Conservation (phyloP, 768 basidiomycete species). For the Pholiota conissans region DNA sequence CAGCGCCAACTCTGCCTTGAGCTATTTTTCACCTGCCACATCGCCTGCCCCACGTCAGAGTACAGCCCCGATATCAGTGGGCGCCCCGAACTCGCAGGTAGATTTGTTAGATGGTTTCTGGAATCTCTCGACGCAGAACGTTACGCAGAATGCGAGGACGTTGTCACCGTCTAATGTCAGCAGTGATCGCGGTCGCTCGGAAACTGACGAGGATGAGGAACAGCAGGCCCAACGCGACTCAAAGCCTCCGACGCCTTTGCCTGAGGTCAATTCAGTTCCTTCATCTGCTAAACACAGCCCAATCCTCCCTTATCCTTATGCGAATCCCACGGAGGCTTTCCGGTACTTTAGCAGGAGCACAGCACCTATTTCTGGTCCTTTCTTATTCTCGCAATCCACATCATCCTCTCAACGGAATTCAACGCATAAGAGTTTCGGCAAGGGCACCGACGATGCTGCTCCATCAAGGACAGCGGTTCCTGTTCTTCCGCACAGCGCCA, state of each 20-base stretch:
- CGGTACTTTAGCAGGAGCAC: not conserved
- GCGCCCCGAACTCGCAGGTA: not conserved
- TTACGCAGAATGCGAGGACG: not conserved
- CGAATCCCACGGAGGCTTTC: not conserved
- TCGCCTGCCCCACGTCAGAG: not conserved
- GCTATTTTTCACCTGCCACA: constrained; percentile 11
- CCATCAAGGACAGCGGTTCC: not conserved
- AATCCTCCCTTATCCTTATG: not conserved
- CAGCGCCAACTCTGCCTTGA: constrained; percentile 14
- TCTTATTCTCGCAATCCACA: not conserved
- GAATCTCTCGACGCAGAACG: not conserved
- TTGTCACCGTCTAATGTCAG: not conserved
- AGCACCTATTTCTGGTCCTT: not conserved
- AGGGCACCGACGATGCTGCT: not conserved
- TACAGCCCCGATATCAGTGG: not conserved
- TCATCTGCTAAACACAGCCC: not conserved
- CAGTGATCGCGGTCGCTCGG: not conserved
- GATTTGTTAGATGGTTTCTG: not conserved
- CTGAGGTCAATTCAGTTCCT: not conserved
- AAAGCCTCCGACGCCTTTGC: not conserved
- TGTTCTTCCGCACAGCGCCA: not conserved
- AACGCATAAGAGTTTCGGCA: not conserved
- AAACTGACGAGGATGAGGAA: not conserved
- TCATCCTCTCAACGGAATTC: not conserved
- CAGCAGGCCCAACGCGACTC: not conserved